Percentiles rank a stretch among this genome's conserved stretches.
Conservation (phyloP, 2,329 filamentous ascomycete genomes). For the Pseudogymnoascus sp. region DNA sequence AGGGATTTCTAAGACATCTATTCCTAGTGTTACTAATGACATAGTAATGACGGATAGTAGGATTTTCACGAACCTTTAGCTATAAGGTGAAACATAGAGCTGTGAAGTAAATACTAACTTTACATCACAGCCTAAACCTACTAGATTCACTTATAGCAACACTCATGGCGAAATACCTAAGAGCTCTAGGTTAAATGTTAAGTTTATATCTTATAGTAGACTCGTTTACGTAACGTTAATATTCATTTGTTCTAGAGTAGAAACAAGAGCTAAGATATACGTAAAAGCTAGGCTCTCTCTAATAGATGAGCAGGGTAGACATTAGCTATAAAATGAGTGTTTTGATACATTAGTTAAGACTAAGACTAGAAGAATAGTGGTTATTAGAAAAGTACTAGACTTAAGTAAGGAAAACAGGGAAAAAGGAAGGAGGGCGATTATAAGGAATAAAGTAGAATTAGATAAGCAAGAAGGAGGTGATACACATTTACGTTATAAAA, state of each 20-base stretch:
- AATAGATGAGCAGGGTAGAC: background rate
- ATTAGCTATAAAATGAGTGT: background rate
- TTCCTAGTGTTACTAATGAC: background rate
- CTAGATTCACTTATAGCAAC: background rate
- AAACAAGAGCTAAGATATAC: background rate
- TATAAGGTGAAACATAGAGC: background rate
- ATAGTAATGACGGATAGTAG: background rate
- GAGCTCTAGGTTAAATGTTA: background rate
- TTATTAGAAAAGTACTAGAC: background rate
- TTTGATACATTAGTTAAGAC: background rate
- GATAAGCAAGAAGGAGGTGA: background rate
- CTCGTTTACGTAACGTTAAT: background rate
- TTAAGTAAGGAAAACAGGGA: background rate
- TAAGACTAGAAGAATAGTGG: background rate
- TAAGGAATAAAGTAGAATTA: background rate
- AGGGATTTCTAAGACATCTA: background rate
- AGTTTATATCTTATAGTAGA: background rate
- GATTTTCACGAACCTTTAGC: background rate
- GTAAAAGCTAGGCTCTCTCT: background rate
- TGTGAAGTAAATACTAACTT: background rate
- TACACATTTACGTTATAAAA: background rate
- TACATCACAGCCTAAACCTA: background rate
- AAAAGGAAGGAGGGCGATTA: background rate
- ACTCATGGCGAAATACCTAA: background rate
- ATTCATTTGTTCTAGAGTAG: background rate